phyloP scores from a whole-genome alignment of 2,329 filamentous ascomycete species.

The Colletotrichum trifolii region DNA sequence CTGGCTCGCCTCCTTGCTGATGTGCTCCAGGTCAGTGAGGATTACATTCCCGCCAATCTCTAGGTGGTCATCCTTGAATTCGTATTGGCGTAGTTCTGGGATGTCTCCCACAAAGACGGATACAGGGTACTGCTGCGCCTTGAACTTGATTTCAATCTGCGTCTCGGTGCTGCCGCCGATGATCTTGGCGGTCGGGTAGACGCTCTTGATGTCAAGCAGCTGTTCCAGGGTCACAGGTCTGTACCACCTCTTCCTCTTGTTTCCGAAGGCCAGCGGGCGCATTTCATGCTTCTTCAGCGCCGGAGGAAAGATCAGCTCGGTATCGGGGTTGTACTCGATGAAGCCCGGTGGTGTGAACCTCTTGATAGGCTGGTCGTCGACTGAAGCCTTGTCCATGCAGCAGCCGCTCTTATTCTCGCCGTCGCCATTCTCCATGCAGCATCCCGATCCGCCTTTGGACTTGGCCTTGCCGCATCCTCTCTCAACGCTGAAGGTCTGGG shows the following conservation, averaged over 20 bases:
- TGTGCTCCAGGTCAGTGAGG: conserved; percentile 88
- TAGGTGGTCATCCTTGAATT: conserved; percentile 82
- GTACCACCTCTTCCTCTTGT: conserved; percentile 95
- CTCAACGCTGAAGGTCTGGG: conserved; percentile 82
- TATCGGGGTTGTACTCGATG: conserved; percentile 93
- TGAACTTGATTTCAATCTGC: conserved; percentile 99
- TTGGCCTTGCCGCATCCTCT: conserved; percentile 62
- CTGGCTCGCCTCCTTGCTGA: conserved; percentile 81
- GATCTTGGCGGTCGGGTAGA: conserved; percentile 87
- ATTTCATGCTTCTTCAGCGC: conserved; percentile 84
- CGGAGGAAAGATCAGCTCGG: conserved; percentile 94
- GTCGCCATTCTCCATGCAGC: conserved; percentile 76
- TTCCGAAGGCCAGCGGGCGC: conserved; percentile 87
- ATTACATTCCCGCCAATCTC: conserved; percentile 94
- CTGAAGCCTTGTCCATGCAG: conserved; percentile 71
- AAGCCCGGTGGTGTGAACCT: conserved; percentile 88
- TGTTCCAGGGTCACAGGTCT: conserved; percentile 88
- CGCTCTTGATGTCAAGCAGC: conserved; percentile 89
- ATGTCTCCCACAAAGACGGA: conserved; percentile 97
- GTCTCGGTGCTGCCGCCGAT: conserved; percentile 97
- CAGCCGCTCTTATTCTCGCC: conserved; percentile 59
- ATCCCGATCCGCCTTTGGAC: conserved; percentile 65
- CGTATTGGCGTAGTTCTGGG: conserved; percentile 84
- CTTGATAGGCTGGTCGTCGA: conserved; percentile 67
- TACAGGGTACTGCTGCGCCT: conserved; percentile 87